Evolutionary conservation across 768 basidiomycete species (phyloP).

Genomic region (Postia placenta): DNA sequence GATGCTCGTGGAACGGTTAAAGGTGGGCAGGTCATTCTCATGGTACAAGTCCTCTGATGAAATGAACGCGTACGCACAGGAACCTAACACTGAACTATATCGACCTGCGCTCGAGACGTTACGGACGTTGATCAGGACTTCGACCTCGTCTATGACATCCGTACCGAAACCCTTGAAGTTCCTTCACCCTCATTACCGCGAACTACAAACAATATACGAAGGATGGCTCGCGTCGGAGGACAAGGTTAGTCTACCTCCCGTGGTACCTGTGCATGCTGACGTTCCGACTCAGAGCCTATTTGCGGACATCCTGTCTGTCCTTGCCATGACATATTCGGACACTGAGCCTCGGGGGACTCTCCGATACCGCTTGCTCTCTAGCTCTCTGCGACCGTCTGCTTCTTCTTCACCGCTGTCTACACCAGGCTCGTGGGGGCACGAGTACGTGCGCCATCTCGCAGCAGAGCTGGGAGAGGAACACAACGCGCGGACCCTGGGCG

Average conservation of each 20-base stretch:
- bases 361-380: slow-evolving; percentile 82
- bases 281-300: slow-evolving; percentile 66
- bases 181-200: slow-evolving; percentile 88
- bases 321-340: slow-evolving; percentile 99
- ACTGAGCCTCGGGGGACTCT: slow-evolving; percentile 95
- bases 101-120: slow-evolving; percentile 90
- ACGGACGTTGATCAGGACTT: slow-evolving; percentile 88
- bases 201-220: slow-evolving; percentile 77
- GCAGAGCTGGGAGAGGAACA: slow-evolving; percentile 96
- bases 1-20: slow-evolving; percentile 92
- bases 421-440: slow-evolving; percentile 98
- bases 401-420: slow-evolving; percentile 70
- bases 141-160: slow-evolving; percentile 98
- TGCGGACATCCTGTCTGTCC: slow-evolving; percentile 94
- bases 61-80: no score
- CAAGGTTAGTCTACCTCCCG: slow-evolving; percentile 47
- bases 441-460: slow-evolving; percentile 95
- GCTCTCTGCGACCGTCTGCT: slow-evolving; percentile 56
- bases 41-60: no score
- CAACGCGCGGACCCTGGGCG: slow-evolving; percentile 56
- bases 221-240: slow-evolving; percentile 74
- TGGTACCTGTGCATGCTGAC: not conserved
- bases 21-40: no score
- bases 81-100: slow-evolving; percentile 81
- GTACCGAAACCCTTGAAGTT: slow-evolving; percentile 99